Percentiles rank a stretch among this genome's conserved stretches.
Evolutionary conservation across 2,329 filamentous ascomycete species (phyloP).

Genomic region (Neodidymelliopsis sp.): DNA sequence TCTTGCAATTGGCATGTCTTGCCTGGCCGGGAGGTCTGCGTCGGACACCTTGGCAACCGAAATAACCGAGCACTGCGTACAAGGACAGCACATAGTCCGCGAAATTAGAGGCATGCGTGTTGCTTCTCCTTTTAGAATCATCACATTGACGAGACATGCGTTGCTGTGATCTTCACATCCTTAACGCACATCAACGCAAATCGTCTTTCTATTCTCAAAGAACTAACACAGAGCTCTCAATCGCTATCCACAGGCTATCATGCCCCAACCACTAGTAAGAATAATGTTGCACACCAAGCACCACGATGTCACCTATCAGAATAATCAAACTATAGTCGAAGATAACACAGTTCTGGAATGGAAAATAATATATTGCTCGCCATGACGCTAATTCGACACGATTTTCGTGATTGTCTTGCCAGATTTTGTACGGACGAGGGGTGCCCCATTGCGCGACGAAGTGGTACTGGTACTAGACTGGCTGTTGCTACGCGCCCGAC

Average conservation of each 20-base stretch:
- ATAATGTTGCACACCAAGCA: background rate
- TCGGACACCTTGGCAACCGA: conserved; percentile 10
- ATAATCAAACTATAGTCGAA: conserved; percentile 11
- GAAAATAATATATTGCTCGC: conserved; percentile 20
- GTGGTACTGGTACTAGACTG: conserved; percentile 46
- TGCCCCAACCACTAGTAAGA: no score
- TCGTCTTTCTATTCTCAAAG: no score
- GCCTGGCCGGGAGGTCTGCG: background rate
- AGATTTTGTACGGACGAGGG: conserved; percentile 42
- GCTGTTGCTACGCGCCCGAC: conserved; percentile 51
- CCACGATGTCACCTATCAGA: background rate
- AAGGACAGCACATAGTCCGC: background rate
- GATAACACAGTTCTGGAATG: conserved; percentile 2
- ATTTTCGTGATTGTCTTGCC: conserved; percentile 41
- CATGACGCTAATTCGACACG: conserved; percentile 24
- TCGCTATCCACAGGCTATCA: no score
- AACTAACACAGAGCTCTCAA: no score
- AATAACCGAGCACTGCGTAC: background rate
- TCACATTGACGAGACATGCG: no score
- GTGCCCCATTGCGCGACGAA: conserved; percentile 42
- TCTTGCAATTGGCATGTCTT: background rate
- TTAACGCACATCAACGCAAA: no score
- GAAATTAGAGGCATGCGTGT: no score
- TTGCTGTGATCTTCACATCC: no score
- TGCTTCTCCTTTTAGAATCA: no score